These are phyloP conservation scores for Fusarium sp. DNA, from an alignment of 2,329 filamentous ascomycete genomes.

Conservation along the genomic window DNA sequence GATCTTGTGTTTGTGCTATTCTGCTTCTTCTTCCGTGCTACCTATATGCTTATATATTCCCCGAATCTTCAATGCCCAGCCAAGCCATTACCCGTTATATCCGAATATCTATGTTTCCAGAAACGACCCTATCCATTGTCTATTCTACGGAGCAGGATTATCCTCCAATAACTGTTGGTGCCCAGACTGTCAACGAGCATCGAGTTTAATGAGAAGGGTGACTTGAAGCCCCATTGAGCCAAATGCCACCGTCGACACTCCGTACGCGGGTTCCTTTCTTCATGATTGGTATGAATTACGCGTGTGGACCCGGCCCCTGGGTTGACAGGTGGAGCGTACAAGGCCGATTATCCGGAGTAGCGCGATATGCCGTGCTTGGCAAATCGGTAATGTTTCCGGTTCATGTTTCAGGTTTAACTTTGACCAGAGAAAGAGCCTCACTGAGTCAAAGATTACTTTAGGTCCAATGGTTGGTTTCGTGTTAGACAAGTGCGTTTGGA, in stretches of 20 bases:
- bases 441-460: neutral
- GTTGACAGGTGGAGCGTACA: neutral
- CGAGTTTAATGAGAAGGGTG: conserved; percentile 12
- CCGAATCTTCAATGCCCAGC: neutral
- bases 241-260: neutral
- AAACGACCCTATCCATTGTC: neutral
- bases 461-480: neutral
- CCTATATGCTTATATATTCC: conserved; percentile 11
- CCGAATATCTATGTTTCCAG: neutral
- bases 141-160: neutral
- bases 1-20: neutral
- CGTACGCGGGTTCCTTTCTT: neutral
- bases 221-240: neutral
- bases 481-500: neutral
- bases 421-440: neutral
- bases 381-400: neutral
- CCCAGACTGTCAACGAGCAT: neutral
- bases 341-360: neutral
- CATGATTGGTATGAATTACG: neutral
- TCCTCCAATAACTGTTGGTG: conserved; percentile 5
- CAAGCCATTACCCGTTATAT: neutral
- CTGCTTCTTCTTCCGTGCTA: neutral
- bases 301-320: neutral
- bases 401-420: neutral
- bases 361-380: neutral